These are phyloP conservation scores for Mycena olivaceomarginata DNA, from an alignment of 768 basidiomycete genomes.

Conservation along the genomic window DNA sequence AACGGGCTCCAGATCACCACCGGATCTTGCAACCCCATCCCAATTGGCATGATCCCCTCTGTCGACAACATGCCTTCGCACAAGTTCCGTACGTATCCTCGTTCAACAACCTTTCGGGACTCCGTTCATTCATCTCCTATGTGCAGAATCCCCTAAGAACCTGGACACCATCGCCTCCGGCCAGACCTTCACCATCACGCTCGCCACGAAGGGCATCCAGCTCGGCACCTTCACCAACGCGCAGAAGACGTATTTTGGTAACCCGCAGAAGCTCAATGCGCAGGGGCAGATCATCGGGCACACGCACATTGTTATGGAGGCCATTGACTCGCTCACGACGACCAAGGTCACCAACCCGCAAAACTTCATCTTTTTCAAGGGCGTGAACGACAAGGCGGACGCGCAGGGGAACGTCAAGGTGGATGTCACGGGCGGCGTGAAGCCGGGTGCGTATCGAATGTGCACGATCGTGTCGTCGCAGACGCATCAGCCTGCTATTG, in stretches of 20 bases:
- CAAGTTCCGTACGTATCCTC: slow-evolving; percentile 59
- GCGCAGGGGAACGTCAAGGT: slow-evolving; percentile 57
- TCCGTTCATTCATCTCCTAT: not conserved
- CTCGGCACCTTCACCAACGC: slow-evolving; percentile 61
- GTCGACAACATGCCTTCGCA: slow-evolving; percentile 67
- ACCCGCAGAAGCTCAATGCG: slow-evolving; percentile 73
- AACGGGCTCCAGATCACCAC: slow-evolving; percentile 70
- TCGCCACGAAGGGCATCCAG: slow-evolving; percentile 65
- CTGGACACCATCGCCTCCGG: slow-evolving; percentile 67
- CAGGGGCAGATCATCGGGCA: slow-evolving; percentile 73
- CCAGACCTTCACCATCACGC: slow-evolving; percentile 69
- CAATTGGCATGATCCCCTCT: slow-evolving; percentile 73
- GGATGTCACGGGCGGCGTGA: slow-evolving; percentile 70
- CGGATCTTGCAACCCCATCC: slow-evolving; percentile 76
- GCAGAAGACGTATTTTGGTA: slow-evolving; percentile 71
- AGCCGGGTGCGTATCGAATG: not conserved
- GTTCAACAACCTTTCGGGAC: too few relatives aligned
- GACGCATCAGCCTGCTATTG: not conserved
- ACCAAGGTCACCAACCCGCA: slow-evolving; percentile 70
- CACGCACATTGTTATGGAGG: slow-evolving; percentile 76
- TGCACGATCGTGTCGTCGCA: not conserved
- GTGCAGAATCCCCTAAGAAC: slow-evolving; percentile 57
- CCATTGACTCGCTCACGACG: slow-evolving; percentile 62
- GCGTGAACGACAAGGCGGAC: slow-evolving; percentile 33
- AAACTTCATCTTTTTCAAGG: slow-evolving; percentile 76